phyloP scores from a whole-genome alignment of 352 stramenopile species.

The Globisporangium nunn region DNA sequence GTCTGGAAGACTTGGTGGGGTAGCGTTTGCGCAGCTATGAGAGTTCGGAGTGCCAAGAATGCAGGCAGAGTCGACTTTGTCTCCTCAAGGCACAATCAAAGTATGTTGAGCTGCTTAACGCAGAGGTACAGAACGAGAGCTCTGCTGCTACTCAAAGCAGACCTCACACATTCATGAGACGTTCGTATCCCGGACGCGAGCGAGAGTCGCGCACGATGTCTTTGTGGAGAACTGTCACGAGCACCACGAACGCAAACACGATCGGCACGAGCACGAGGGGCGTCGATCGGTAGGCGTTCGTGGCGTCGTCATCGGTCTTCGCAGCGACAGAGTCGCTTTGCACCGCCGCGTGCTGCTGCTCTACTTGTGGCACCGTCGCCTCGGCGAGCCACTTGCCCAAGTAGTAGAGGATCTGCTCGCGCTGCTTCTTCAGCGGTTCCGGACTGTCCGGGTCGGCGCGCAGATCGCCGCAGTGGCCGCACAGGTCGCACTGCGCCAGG shows the following conservation, averaged over 20 bases:
- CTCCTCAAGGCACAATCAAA: too few species aligned
- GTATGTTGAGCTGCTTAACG: too few species aligned
- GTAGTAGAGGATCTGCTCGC: constrained; percentile 55
- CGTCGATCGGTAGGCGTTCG: constrained; percentile 30
- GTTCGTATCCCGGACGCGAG: constrained; percentile 26
- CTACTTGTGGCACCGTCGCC: constrained; percentile 6
- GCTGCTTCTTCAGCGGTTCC: constrained; percentile 59
- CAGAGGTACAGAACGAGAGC: too few species aligned
- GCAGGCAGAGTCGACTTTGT: too few species aligned
- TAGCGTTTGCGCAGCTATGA: too few species aligned
- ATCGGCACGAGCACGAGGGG: constrained; percentile 69
- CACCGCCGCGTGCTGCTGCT: constrained; percentile 22
- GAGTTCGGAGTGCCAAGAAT: too few species aligned
- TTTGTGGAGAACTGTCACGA: constrained; percentile 44
- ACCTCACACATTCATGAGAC: constrained; percentile 16
- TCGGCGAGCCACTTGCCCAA: constrained; percentile 51
- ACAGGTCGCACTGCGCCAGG: constrained; percentile 70
- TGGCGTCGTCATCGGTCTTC: not conserved
- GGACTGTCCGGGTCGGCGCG: constrained; percentile 33
- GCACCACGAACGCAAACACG: constrained; percentile 39
- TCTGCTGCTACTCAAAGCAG: too few species aligned
- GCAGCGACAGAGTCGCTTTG: not conserved
- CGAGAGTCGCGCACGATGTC: constrained; percentile 50
- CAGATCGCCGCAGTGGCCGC: constrained; percentile 79
- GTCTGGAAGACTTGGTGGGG: not conserved